These are phyloP conservation scores for Cicer pinnatifidum DNA, from an alignment of 306 rosid genomes.

Conservation along the genomic window DNA sequence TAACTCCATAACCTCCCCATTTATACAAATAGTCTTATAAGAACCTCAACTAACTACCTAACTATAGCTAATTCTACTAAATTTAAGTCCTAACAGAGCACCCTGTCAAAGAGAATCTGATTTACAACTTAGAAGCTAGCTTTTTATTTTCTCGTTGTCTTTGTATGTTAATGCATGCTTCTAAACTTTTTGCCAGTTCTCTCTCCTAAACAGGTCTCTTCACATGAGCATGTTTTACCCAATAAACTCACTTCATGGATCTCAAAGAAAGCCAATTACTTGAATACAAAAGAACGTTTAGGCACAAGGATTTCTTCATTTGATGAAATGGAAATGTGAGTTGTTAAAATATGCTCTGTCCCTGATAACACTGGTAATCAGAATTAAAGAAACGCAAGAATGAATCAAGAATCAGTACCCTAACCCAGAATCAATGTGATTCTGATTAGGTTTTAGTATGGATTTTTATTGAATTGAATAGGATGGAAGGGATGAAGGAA, in stretches of 20 bases:
- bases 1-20: no score
- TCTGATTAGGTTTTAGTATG: no score
- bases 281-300: slow-evolving; percentile 55
- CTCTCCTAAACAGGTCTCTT: slow-evolving; percentile 82
- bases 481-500: no score
- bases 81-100: background rate
- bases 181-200: slow-evolving; percentile 79
- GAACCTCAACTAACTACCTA: no score
- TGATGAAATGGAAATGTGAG: slow-evolving; percentile 73
- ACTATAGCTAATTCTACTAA: no score
- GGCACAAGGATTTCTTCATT: slow-evolving; percentile 82
- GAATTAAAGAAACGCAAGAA: no score
- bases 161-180: slow-evolving; percentile 48
- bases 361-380: no score
- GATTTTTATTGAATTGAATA: no score
- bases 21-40: no score
- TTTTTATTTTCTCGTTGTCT: background rate
- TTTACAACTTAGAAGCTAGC: slow-evolving; percentile 21
- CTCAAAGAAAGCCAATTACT: slow-evolving; percentile 52
- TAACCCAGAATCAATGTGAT: no score
- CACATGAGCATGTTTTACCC: slow-evolving; percentile 78
- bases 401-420: no score
- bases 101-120: slow-evolving; percentile 20
- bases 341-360: slow-evolving; percentile 25
- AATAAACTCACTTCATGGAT: slow-evolving; percentile 55